Conservation (phyloP, 2,329 filamentous ascomycete species). For the Xylaria sp. region DNA sequence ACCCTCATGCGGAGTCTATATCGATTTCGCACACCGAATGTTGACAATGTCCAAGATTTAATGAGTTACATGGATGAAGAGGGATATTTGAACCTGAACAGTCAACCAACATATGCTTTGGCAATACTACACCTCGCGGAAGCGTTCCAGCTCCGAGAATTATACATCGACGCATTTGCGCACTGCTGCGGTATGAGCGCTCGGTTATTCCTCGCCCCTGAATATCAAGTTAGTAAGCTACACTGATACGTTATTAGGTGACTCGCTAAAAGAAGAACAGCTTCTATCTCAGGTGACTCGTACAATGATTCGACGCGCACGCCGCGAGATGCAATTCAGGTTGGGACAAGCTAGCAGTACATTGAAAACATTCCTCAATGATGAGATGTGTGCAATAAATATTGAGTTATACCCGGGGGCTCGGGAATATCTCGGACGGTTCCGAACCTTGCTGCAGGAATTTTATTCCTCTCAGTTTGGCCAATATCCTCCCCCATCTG, state of each 20-base stretch:
- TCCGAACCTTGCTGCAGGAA: conserved; percentile 73
- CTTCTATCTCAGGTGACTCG: conserved; percentile 65
- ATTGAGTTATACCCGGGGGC: conserved; percentile 72
- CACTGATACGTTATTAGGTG: conserved; percentile 8
- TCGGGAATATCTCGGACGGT: conserved; percentile 76
- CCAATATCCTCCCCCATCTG: conserved; percentile 73
- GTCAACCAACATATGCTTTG: conserved; percentile 74
- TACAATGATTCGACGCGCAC: conserved; percentile 72
- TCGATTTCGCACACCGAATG: conserved; percentile 65
- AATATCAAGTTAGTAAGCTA: conserved; percentile 66
- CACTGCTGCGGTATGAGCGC: conserved; percentile 85
- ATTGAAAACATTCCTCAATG: conserved; percentile 74
- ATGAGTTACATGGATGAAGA: conserved; percentile 74
- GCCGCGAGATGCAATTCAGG: conserved; percentile 72
- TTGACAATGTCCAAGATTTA: conserved; percentile 70
- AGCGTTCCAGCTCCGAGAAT: conserved; percentile 67
- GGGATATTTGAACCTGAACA: conserved; percentile 75
- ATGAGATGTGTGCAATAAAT: conserved; percentile 74
- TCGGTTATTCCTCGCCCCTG: conserved; percentile 64
- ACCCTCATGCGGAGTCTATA: conserved; percentile 73
- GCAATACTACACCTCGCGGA: conserved; percentile 77
- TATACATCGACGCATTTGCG: conserved; percentile 79
- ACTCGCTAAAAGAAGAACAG: conserved; percentile 52
- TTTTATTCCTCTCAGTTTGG: conserved; percentile 76
- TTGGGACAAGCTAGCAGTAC: conserved; percentile 68